A percentile compares a stretch with the other conserved stretches of the same genome.
Conservation (phyloP, 768 basidiomycete genomes). For the Tricholoma matsutake region DNA sequence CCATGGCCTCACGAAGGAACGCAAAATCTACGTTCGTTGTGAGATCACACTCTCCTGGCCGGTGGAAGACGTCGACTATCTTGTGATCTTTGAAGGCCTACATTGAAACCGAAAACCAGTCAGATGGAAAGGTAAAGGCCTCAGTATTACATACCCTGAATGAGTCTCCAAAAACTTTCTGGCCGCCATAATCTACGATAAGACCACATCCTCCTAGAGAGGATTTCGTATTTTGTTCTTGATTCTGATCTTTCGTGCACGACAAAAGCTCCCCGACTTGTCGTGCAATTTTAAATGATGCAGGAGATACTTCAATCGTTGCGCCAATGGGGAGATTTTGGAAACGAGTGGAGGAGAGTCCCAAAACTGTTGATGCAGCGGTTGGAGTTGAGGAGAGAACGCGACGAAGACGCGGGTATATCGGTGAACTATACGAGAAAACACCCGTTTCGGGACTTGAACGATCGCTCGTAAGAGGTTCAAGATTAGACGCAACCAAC, state of each 20-base stretch:
- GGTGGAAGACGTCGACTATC: constrained; percentile 79
- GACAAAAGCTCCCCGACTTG: constrained; percentile 62
- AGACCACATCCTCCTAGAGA: constrained; percentile 57
- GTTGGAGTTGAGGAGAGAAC: constrained; percentile 62
- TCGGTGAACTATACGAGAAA: constrained; percentile 16
- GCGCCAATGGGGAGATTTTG: constrained; percentile 61
- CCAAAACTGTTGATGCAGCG: constrained; percentile 51
- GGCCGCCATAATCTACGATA: constrained; percentile 87
- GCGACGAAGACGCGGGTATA: constrained; percentile 47
- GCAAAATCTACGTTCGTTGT: constrained; percentile 98
- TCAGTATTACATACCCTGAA: constrained; percentile 62
- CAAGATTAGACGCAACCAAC: constrained; percentile 51
- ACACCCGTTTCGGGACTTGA: neutral
- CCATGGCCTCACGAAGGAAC: constrained; percentile 76
- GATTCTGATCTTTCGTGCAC: neutral
- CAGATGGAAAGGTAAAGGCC: neutral
- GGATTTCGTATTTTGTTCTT: neutral
- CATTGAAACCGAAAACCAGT: neutral
- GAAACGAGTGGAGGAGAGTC: constrained; percentile 69
- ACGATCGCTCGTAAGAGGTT: constrained; percentile 13
- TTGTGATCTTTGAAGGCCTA: constrained; percentile 91
- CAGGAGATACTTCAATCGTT: constrained; percentile 78
- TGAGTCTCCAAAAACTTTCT: constrained; percentile 64
- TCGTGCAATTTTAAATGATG: constrained; percentile 65
- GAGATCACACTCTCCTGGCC: constrained; percentile 86